These are phyloP conservation scores for Adenanthera pavonina DNA, from an alignment of 306 rosid genomes.

Conservation along the genomic window DNA sequence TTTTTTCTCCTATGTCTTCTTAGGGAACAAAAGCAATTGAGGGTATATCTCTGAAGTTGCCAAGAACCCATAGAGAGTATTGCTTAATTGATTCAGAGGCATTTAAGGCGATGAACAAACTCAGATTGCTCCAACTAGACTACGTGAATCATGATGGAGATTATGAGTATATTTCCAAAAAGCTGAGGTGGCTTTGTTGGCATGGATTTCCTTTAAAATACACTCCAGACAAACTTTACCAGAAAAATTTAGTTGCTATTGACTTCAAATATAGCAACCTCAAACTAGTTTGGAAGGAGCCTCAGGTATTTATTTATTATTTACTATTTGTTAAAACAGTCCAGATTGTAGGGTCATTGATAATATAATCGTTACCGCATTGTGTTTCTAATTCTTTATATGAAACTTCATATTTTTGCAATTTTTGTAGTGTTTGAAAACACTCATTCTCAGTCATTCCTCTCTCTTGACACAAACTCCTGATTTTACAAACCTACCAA, in stretches of 20 bases:
- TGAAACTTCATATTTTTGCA: neutral
- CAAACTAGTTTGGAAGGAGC: slow-evolving; percentile 38
- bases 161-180: slow-evolving; percentile 35
- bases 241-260: slow-evolving; percentile 36
- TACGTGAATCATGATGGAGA: slow-evolving; percentile 27
- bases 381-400: neutral
- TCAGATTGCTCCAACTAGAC: slow-evolving; percentile 49
- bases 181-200: slow-evolving; percentile 54
- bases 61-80: neutral
- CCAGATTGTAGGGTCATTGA: too few relatives aligned
- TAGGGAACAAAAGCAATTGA: slow-evolving; percentile 30
- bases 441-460: neutral
- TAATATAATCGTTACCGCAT: neutral
- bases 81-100: slow-evolving; percentile 27
- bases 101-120: slow-evolving; percentile 42
- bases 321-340: neutral
- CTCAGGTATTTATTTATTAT: slow-evolving; percentile 32
- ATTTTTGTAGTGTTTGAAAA: neutral
- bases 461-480: neutral
- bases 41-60: slow-evolving; percentile 25
- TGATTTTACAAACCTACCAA: neutral
- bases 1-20: neutral
- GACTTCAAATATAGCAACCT: slow-evolving; percentile 45
- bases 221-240: slow-evolving; percentile 38
- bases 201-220: slow-evolving; percentile 31